Conservation (phyloP, 805 yeast species). For the Suhomyces sp. region DNA sequence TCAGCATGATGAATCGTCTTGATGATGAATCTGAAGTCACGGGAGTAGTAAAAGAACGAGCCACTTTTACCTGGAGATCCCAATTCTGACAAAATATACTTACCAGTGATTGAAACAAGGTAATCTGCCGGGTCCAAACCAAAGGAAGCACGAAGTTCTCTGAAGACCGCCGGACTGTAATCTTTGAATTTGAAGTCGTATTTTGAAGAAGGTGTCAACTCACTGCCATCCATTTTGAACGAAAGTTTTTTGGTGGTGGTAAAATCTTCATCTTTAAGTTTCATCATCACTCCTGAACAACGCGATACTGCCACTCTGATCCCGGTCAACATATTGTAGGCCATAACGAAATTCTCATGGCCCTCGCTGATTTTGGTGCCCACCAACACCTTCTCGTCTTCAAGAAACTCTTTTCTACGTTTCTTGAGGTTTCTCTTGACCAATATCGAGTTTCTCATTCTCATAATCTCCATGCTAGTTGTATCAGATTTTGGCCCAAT, state of each 20-base stretch:
- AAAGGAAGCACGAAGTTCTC: conserved; percentile 76
- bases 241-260: conserved; percentile 71
- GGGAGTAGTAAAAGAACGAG: conserved; percentile 89
- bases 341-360: conserved; percentile 88
- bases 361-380: conserved; percentile 89
- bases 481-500: conserved; percentile 18
- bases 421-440: conserved; percentile 42
- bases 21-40: conserved; percentile 91
- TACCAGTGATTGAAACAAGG: conserved; percentile 85
- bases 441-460: conserved; percentile 49
- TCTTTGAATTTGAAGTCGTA: conserved; percentile 97
- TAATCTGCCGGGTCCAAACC: conserved; percentile 96
- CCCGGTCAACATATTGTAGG: conserved; percentile 96
- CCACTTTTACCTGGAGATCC: conserved; percentile 98
- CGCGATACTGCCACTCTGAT: conserved; percentile 92
- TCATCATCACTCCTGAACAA: conserved; percentile 80
- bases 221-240: conserved; percentile 84
- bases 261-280: conserved; percentile 70
- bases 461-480: conserved; percentile 42
- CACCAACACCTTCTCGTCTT: conserved; percentile 59
- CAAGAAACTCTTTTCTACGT: conserved; percentile 39
- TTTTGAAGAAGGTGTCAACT: conserved; percentile 87
- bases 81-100: conserved; percentile 84
- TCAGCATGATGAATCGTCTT: conserved; percentile 94
- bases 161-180: conserved; percentile 89